Conservation (phyloP, 2,329 filamentous ascomycete genomes). For the Alternaria tenuissima region DNA sequence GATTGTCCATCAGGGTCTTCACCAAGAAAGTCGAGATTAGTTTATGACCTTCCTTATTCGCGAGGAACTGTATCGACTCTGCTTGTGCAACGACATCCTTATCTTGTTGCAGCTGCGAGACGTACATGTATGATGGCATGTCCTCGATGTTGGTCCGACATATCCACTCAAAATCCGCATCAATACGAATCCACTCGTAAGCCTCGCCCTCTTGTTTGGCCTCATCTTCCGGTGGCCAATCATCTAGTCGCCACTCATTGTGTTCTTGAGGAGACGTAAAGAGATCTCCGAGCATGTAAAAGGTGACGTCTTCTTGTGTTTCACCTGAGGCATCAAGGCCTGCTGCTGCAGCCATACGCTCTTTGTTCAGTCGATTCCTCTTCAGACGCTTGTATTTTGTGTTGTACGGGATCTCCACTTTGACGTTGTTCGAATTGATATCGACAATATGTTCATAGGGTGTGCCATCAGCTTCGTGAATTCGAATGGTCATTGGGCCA, state of each 20-base stretch:
- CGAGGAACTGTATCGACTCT: slow-evolving; percentile 76
- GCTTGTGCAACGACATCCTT: slow-evolving; percentile 91
- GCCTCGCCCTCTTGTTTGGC: slow-evolving; percentile 93
- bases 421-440: slow-evolving; percentile 84
- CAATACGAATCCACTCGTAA: slow-evolving; percentile 98
- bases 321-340: slow-evolving; percentile 71
- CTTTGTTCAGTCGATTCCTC: slow-evolving; percentile 81
- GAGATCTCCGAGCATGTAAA: slow-evolving; percentile 93
- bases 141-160: slow-evolving; percentile 77
- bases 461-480: slow-evolving; percentile 97
- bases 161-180: slow-evolving; percentile 98
- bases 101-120: slow-evolving; percentile 96
- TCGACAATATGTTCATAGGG: slow-evolving; percentile 98
- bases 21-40: slow-evolving; percentile 89
- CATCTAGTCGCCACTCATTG: slow-evolving; percentile 81
- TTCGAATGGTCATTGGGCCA: slow-evolving; percentile 95
- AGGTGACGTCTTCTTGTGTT: slow-evolving; percentile 76
- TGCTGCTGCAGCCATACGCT: slow-evolving; percentile 71
- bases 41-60: slow-evolving; percentile 72
- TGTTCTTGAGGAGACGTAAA: slow-evolving; percentile 84
- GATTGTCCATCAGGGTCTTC: slow-evolving; percentile 86
- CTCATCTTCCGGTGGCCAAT: slow-evolving; percentile 91
- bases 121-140: slow-evolving; percentile 96
- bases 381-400: slow-evolving; percentile 99
- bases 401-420: slow-evolving; percentile 96